A percentile compares a stretch with the other conserved stretches of the same genome.
phyloP scores from a whole-genome alignment of 2,329 filamentous ascomycete species.

The Xylariales sp. region DNA sequence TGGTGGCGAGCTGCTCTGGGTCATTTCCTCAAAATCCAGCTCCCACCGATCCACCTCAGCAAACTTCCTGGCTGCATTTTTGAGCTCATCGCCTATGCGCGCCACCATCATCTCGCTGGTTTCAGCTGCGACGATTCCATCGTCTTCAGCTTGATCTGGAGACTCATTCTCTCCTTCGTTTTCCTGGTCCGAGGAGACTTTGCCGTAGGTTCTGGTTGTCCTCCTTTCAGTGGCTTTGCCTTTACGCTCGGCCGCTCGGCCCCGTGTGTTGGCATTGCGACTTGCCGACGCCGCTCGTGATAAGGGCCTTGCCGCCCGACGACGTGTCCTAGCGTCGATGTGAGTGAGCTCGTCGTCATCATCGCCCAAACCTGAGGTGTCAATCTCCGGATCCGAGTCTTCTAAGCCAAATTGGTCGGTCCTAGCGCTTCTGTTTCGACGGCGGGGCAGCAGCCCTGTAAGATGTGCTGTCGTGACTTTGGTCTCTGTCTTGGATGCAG shows the following conservation, averaged over 20 bases:
- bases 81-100: constrained; percentile 48
- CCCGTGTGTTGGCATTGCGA: constrained; percentile 14
- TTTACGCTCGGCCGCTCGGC: constrained; percentile 9
- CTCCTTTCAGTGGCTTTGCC: constrained; percentile 11
- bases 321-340: constrained; percentile 32
- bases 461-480: constrained; percentile 52
- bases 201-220: constrained; percentile 44
- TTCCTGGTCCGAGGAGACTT: constrained; percentile 55
- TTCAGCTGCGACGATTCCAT: constrained; percentile 25
- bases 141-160: constrained; percentile 27
- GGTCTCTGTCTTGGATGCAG: constrained; percentile 29
- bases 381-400: constrained; percentile 43
- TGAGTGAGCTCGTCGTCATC: constrained; percentile 56
- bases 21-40: constrained; percentile 62
- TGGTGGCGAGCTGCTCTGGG: constrained; percentile 49
- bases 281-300: constrained; percentile 21
- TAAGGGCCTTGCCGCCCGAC: constrained; percentile 26
- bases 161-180: constrained; percentile 37
- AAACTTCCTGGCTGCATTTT: constrained; percentile 58
- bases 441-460: constrained; percentile 48
- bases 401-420: constrained; percentile 35
- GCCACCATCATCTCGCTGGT: constrained; percentile 31
- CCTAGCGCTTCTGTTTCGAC: constrained; percentile 35
- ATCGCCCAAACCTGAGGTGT: constrained; percentile 41
- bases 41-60: constrained; percentile 67